Percentiles rank a stretch among this genome's conserved stretches.
phyloP scores from a whole-genome alignment of 208 protist species.

The Acanthamoeba healyi region DNA sequence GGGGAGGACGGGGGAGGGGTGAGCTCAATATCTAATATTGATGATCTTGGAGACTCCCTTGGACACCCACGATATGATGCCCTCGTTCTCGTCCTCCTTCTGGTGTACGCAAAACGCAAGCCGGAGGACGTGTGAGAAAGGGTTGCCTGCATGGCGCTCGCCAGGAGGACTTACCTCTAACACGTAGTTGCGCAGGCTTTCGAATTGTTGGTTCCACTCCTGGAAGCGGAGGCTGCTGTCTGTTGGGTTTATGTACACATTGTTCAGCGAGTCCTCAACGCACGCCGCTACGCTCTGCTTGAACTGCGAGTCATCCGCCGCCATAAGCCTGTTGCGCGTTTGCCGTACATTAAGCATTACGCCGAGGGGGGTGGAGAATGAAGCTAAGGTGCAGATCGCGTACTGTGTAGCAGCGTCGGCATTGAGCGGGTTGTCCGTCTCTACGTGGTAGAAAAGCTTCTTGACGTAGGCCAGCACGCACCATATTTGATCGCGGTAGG shows the following conservation, averaged over 20 bases:
- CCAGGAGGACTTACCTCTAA: not conserved
- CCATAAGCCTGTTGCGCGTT: not conserved
- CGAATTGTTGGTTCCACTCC: conserved; percentile 1
- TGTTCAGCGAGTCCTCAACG: not conserved
- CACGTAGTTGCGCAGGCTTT: not conserved
- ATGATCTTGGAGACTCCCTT: conserved; percentile 13
- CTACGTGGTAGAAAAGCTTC: conserved; percentile 36
- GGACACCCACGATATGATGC: not conserved
- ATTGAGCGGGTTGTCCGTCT: not conserved
- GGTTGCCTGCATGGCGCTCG: not conserved
- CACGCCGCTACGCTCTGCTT: not conserved
- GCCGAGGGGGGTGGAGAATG: not conserved
- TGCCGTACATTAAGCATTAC: too few relatives aligned
- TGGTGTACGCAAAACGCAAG: not conserved
- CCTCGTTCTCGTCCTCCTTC: conserved; percentile 37
- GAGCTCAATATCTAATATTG: not conserved
- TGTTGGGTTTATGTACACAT: not conserved
- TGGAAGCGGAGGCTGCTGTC: not conserved
- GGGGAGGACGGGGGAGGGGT: not conserved
- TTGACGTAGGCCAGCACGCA: conserved; percentile 10
- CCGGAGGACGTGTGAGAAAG: not conserved
- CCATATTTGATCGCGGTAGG: conserved; percentile 11
- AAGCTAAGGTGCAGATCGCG: not conserved
- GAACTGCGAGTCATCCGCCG: not conserved
- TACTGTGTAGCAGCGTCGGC: not conserved